These are phyloP conservation scores for Candida andamanensis DNA, from an alignment of 805 yeast species.

Conservation along the genomic window DNA sequence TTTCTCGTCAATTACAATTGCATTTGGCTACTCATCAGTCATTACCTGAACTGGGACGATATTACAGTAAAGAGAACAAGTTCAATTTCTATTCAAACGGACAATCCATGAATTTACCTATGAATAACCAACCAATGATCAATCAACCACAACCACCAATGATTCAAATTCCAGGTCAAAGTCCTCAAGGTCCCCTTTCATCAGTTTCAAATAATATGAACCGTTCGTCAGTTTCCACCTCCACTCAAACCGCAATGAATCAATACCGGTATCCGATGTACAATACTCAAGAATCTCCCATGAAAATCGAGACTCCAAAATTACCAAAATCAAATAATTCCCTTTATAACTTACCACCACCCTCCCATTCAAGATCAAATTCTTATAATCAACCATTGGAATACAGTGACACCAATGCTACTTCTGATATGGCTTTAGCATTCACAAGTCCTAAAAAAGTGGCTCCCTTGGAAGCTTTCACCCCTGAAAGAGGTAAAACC, in stretches of 20 bases:
- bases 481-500: slow-evolving; percentile 38
- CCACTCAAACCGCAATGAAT: slow-evolving; percentile 11
- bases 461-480: slow-evolving; percentile 38
- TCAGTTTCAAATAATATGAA: slow-evolving; percentile 8
- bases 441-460: slow-evolving; percentile 41
- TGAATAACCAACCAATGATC: slow-evolving; percentile 1
- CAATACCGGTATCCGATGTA: slow-evolving; percentile 16
- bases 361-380: slow-evolving; percentile 27
- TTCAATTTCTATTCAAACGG: too few species aligned
- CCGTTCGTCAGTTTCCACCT: slow-evolving; percentile 9
- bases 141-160: slow-evolving; percentile 1
- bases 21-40: slow-evolving; percentile 59
- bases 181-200: slow-evolving; percentile 1
- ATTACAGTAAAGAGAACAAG: slow-evolving; percentile 18
- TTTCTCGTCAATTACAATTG: slow-evolving; percentile 71
- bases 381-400: slow-evolving; percentile 17
- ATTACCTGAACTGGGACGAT: slow-evolving; percentile 43
- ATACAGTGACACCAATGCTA: slow-evolving; percentile 16
- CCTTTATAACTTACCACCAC: slow-evolving; percentile 31
- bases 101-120: slow-evolving; percentile 15
- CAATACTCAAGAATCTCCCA: slow-evolving; percentile 24
- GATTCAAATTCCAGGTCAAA: slow-evolving; percentile 1
- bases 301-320: slow-evolving; percentile 23
- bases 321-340: slow-evolving; percentile 23
- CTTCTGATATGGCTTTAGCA: slow-evolving; percentile 31